These are phyloP conservation scores for Clitoria ternatea DNA, from an alignment of 306 rosid species.

Conservation along the genomic window DNA sequence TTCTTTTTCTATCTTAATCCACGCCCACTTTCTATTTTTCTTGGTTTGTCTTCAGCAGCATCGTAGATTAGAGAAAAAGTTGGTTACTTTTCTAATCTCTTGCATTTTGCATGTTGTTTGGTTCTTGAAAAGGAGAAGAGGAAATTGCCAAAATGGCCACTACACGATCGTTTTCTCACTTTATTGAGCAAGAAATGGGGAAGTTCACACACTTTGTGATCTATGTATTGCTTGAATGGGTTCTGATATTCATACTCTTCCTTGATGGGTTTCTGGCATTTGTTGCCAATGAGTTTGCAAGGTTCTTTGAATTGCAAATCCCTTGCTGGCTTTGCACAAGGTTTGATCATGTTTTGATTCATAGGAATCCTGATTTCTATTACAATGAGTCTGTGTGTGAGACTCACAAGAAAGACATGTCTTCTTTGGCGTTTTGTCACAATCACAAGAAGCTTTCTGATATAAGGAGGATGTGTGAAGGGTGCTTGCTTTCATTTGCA, in stretches of 20 bases:
- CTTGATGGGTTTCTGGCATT: constrained; percentile 70
- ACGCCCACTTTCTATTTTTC: not conserved
- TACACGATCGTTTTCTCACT: constrained; percentile 49
- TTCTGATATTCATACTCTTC: constrained; percentile 60
- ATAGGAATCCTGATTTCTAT: constrained; percentile 47
- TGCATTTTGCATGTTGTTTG: constrained; percentile 9
- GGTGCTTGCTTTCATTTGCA: constrained; percentile 82
- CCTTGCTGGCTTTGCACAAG: constrained; percentile 85
- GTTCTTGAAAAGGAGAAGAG: not conserved
- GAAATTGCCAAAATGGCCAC: constrained; percentile 32
- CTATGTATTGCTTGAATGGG: constrained; percentile 76
- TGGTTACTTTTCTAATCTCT: not conserved
- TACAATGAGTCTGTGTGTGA: constrained; percentile 77
- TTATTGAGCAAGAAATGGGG: constrained; percentile 56
- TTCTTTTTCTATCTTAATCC: not conserved
- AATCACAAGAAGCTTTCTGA: constrained; percentile 72
- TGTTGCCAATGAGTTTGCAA: constrained; percentile 68
- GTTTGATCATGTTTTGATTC: constrained; percentile 60
- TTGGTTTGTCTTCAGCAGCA: not conserved
- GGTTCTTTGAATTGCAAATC: constrained; percentile 53
- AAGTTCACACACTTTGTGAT: constrained; percentile 61
- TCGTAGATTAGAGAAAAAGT: not conserved
- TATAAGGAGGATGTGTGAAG: constrained; percentile 75
- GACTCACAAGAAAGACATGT: constrained; percentile 67
- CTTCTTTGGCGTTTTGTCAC: constrained; percentile 76